phyloP scores from a whole-genome alignment of 495 filamentous ascomycete species.

The Chlorociboria aeruginascens region DNA sequence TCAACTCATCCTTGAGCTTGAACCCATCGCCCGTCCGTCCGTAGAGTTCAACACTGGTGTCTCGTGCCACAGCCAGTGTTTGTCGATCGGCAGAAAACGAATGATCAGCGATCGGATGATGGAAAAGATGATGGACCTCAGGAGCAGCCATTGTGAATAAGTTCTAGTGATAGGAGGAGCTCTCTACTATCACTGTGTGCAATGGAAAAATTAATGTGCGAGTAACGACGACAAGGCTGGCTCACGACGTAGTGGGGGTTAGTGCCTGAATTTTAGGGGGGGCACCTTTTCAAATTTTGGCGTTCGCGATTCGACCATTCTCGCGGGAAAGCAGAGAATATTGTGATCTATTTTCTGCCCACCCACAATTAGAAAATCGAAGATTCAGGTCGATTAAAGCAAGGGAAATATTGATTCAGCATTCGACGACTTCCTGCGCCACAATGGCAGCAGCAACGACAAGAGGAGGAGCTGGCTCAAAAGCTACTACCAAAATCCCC shows the following conservation, averaged over 20 bases:
- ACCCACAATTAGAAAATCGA: no score
- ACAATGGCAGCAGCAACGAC: conserved; percentile 1
- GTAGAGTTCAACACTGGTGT: conserved; percentile 88
- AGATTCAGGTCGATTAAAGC: no score
- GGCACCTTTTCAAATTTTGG: background rate
- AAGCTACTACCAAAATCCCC: conserved; percentile 3
- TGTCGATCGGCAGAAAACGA: conserved; percentile 88
- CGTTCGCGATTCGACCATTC: background rate
- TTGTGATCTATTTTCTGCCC: background rate
- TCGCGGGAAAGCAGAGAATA: background rate
- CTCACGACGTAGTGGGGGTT: conserved; percentile 4
- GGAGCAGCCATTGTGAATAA: conserved; percentile 55
- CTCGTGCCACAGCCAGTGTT: conserved; percentile 82
- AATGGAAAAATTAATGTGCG: conserved; percentile 6
- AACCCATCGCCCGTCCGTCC: conserved; percentile 60
- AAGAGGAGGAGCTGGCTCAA: background rate
- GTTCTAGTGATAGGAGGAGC: conserved; percentile 77
- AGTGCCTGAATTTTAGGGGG: conserved; percentile 2
- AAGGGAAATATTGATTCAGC: background rate
- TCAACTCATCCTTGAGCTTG: conserved; percentile 78
- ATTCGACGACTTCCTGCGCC: background rate
- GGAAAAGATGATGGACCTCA: conserved; percentile 93
- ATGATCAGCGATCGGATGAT: conserved; percentile 92
- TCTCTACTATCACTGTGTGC: conserved; percentile 81
- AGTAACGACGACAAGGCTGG: background rate